Percentiles rank a stretch among this genome's conserved stretches.
Evolutionary conservation across 306 rosid genomes (phyloP).

Genomic region (Vigna mungo): DNA sequence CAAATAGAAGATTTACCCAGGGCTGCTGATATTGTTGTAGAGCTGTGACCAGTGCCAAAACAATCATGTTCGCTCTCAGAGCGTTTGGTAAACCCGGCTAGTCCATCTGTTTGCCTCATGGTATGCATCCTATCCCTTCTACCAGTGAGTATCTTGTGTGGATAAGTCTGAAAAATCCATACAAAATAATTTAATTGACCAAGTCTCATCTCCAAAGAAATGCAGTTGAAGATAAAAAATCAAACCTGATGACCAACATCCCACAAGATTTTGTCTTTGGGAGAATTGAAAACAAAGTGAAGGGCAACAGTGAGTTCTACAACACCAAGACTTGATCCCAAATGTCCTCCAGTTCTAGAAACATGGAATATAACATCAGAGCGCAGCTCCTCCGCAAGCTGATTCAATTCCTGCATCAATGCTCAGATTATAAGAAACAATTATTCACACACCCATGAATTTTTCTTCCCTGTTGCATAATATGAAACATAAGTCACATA

Average conservation of each 20-base stretch:
- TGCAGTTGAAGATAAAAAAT: conserved; percentile 32
- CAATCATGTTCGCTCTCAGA: conserved; percentile 90
- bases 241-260: conserved; percentile 98
- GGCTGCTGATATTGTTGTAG: conserved; percentile 96
- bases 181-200: conserved; percentile 20
- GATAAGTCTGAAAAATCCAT: conserved; percentile 69
- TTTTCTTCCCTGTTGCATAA: background rate
- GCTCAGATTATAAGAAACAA: background rate
- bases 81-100: conserved; percentile 84
- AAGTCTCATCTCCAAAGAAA: conserved; percentile 6
- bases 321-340: conserved; percentile 97
- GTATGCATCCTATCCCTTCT: conserved; percentile 88
- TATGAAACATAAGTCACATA: background rate
- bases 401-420: conserved; percentile 74
- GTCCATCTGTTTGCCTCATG: conserved; percentile 83
- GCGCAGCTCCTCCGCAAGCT: conserved; percentile 82
- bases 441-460: conserved; percentile 22
- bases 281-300: conserved; percentile 88
- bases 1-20: conserved; percentile 63
- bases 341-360: conserved; percentile 90
- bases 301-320: conserved; percentile 96
- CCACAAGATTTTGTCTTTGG: conserved; percentile 89
- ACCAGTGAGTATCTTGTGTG: conserved; percentile 95
- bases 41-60: conserved; percentile 97
- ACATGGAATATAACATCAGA: conserved; percentile 91